Conservation (phyloP, 2,329 filamentous ascomycete species). For the Paecilomyces sp. region DNA sequence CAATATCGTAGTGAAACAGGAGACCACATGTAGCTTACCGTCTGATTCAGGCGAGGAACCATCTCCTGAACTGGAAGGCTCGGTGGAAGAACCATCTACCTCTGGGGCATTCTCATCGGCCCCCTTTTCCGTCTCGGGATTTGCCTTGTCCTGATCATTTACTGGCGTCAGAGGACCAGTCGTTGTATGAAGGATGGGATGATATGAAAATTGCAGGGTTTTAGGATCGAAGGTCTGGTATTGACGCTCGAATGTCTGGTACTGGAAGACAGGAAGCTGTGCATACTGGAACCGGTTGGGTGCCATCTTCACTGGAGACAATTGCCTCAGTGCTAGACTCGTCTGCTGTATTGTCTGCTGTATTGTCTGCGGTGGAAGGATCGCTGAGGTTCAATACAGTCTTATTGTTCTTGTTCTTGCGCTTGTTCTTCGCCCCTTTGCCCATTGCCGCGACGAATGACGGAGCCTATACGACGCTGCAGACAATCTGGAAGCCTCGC, state of each 20-base stretch:
- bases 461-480: slow-evolving; percentile 16
- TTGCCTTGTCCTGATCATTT: slow-evolving; percentile 31
- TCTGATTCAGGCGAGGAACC: slow-evolving; percentile 17
- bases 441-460: slow-evolving; percentile 30
- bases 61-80: slow-evolving; percentile 17
- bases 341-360: slow-evolving; percentile 17
- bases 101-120: slow-evolving; percentile 14
- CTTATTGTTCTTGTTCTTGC: slow-evolving; percentile 29
- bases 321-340: slow-evolving; percentile 21
- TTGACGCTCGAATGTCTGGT: slow-evolving; percentile 34
- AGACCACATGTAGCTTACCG: slow-evolving; percentile 17
- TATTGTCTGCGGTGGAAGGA: slow-evolving; percentile 13
- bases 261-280: slow-evolving; percentile 34
- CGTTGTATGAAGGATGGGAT: slow-evolving; percentile 26
- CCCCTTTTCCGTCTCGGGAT: slow-evolving; percentile 24
- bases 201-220: slow-evolving; percentile 28
- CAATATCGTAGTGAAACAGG: not conserved
- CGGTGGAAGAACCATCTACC: slow-evolving; percentile 2
- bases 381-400: slow-evolving; percentile 14
- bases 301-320: slow-evolving; percentile 29
- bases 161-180: slow-evolving; percentile 25
- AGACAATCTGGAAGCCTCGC: slow-evolving; percentile 11
- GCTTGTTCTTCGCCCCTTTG: slow-evolving; percentile 24
- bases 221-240: slow-evolving; percentile 38
- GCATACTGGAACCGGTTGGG: slow-evolving; percentile 33